Evolutionary conservation across 352 stramenopile genomes (phyloP), one percentile per base, ranked within the genome.

Genomic region (Sclerospora graminicola): DNA sequence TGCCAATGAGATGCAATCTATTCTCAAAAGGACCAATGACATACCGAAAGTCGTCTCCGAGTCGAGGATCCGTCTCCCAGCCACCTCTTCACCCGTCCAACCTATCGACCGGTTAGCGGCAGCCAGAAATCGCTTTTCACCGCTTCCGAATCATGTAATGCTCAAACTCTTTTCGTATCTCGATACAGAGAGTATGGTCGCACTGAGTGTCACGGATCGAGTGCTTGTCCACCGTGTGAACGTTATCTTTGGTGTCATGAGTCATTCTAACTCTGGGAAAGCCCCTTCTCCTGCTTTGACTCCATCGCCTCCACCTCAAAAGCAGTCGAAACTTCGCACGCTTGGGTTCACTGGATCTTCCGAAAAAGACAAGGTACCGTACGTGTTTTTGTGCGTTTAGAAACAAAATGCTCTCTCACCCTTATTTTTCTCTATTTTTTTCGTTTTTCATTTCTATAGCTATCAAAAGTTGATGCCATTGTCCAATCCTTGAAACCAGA

Each of bases 401-500:
- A n/a, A n/a, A n/a, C n/a, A n/a, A n/a, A n/a, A n/a, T n/a, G n/a
- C n/a, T n/a, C n/a, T n/a, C n/a, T n/a, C n/a, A n/a, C n/a, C n/a
- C n/a, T n/a, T n/a, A n/a, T n/a, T n/a, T n/a, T n/a, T n/a, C n/a
- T n/a, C n/a, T n/a, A n/a, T n/a, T n/a, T n/a, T n/a, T n/a, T n/a
- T n/a, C n/a, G n/a, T n/a, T n/a, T n/a, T n/a, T n/a, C n/a, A n/a
- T n/a, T n/a, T 43, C 21, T 3, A 29, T 53, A 90, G 56, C 61
- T 76, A n/a, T 78, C 70, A 1, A 85, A 84, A 41, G 69, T 77
- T 1, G 76, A 88, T 28, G 60, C 69, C 43, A 87, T 91, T 27
- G 71, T 89, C 8, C 83, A 87, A 46, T 79, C 73, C 19, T 52
- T 91, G 5, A 91, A 84, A 40, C 80, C 82, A 24, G 70, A 87